Percentiles rank a stretch among this genome's conserved stretches.
These are phyloP conservation scores for Saksenaea vasiformis DNA, from an alignment of 371 early-diverging fungal genomes.

Conservation along the genomic window DNA sequence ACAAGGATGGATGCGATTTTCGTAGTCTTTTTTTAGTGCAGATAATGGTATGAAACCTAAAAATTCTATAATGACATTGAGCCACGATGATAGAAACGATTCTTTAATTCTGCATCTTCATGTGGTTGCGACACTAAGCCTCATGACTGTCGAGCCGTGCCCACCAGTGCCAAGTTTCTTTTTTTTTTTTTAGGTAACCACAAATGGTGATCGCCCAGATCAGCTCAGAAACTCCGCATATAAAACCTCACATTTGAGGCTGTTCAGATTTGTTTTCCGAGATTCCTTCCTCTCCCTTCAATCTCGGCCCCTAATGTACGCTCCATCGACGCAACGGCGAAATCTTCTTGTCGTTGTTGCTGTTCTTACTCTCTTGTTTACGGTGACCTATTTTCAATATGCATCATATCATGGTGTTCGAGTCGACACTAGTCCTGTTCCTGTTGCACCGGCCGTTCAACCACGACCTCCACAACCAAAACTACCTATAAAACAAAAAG, in stretches of 20 bases:
- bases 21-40: no score
- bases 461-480: constrained; percentile 3
- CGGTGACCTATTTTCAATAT: constrained; percentile 19
- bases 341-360: constrained; percentile 20
- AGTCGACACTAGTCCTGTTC: not conserved
- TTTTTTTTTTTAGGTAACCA: not conserved
- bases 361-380: constrained; percentile 14
- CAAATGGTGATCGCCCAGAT: constrained; percentile 3
- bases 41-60: no score
- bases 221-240: constrained; percentile 1
- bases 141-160: not conserved
- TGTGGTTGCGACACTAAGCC: constrained; percentile 1
- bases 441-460: constrained; percentile 13
- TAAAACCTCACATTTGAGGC: constrained; percentile 3
- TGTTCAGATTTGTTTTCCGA: constrained; percentile 13
- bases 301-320: constrained; percentile 9
- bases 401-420: constrained; percentile 9
- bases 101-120: not conserved
- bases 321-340: constrained; percentile 18
- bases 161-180: not conserved
- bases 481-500: constrained; percentile 8
- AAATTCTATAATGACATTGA: no score
- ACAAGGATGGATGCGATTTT: no score
- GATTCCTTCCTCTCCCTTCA: constrained; percentile 6
- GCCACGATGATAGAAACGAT: no score